A percentile compares a stretch with the other conserved stretches of the same genome.
These are phyloP conservation scores for Arabidopsis arenosa DNA, from an alignment of 345 rosid species.

Conservation along the genomic window DNA sequence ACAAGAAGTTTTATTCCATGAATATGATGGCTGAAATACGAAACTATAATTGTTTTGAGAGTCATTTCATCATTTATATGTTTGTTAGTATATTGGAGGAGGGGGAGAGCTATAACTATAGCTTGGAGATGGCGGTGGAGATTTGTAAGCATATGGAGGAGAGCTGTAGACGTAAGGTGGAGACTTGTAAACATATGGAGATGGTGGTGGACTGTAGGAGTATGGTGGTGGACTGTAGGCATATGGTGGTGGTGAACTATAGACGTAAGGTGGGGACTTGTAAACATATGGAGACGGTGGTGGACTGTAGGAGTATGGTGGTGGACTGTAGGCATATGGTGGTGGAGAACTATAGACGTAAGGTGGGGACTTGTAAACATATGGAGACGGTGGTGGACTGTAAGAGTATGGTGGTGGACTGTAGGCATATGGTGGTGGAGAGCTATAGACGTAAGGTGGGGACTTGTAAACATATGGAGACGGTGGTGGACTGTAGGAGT, in stretches of 20 bases:
- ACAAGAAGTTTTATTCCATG: neutral
- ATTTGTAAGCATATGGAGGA: neutral
- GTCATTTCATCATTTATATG: neutral
- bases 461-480: neutral
- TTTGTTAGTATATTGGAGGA: neutral
- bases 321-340: too few relatives aligned
- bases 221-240: neutral
- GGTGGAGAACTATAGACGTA: neutral
- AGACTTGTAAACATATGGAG: neutral
- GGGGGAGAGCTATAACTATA: slow-evolving; percentile 11
- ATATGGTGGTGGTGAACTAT: neutral
- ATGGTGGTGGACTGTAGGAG: neutral
- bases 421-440: neutral
- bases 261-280: neutral
- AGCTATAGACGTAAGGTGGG: neutral
- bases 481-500: neutral
- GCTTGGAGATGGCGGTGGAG: neutral
- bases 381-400: neutral
- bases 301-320: neutral
- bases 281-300: neutral
- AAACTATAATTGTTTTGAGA: neutral
- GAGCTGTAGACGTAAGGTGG: neutral
- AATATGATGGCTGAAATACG: neutral
- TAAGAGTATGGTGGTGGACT: neutral
- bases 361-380: neutral